Percentiles rank a stretch among this genome's conserved stretches.
Conservation (phyloP, 352 stramenopile genomes). For the Globisporangium takayamanum region DNA sequence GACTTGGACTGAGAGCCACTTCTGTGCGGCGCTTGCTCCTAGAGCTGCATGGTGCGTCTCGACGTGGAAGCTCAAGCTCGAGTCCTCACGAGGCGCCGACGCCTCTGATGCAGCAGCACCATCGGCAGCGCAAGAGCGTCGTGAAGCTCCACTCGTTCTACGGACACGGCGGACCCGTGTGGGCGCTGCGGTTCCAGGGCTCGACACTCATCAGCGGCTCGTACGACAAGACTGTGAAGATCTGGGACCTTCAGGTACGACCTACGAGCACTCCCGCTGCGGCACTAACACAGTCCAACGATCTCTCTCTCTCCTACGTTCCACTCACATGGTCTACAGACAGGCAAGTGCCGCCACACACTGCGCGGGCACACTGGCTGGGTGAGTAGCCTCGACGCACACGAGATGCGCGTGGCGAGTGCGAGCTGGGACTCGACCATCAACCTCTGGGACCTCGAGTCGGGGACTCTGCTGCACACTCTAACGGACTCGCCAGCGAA, state of each 20-base stretch:
- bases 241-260: slow-evolving; percentile 24
- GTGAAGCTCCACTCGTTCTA: slow-evolving; percentile 27
- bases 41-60: not conserved
- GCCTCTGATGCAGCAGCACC: slow-evolving; percentile 22
- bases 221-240: slow-evolving; percentile 32
- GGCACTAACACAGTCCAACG: not conserved
- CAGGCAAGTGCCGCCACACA: slow-evolving; percentile 18
- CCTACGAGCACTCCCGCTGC: too few species aligned
- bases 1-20: not conserved
- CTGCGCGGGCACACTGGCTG: slow-evolving; percentile 22
- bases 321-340: not conserved
- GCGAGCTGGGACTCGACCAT: slow-evolving; percentile 20
- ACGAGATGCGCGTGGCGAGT: slow-evolving; percentile 9
- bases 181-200: slow-evolving; percentile 19
- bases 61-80: not conserved
- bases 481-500: slow-evolving; percentile 15
- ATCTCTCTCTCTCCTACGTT: not conserved
- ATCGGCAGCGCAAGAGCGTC: slow-evolving; percentile 20
- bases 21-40: not conserved
- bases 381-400: slow-evolving; percentile 15
- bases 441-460: slow-evolving; percentile 18
- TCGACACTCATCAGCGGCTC: slow-evolving; percentile 21
- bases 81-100: not conserved
- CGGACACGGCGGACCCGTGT: slow-evolving; percentile 23
- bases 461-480: slow-evolving; percentile 15